Conservation (phyloP, 148 eudicot genomes). For the Diospyros kaki region DNA sequence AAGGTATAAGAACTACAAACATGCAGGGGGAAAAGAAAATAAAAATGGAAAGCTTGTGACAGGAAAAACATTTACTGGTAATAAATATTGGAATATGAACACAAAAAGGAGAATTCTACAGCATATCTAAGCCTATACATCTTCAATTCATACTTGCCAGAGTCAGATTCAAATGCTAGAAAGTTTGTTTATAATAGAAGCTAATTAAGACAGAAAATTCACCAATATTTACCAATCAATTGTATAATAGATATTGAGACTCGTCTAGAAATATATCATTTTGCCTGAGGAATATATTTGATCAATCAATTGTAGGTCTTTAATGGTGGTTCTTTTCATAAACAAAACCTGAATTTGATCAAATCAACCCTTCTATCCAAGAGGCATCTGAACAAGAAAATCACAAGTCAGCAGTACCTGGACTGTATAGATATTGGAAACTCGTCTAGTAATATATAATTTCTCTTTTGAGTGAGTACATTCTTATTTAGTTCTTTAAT, state of each 20-base stretch:
- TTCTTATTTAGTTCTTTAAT: not conserved
- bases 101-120: not conserved
- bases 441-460: not conserved
- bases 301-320: too few species aligned
- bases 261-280: too few species aligned
- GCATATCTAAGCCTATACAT: not conserved
- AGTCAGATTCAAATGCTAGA: not conserved
- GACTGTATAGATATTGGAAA: too few species aligned
- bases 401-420: too few species aligned
- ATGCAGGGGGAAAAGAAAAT: not conserved
- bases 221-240: not conserved
- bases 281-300: too few species aligned
- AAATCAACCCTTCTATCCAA: too few species aligned
- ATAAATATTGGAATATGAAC: not conserved
- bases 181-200: not conserved
- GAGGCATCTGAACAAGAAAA: too few species aligned
- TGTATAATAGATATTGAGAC: not conserved
- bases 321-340: too few species aligned
- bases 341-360: too few species aligned
- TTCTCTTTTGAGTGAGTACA: not conserved
- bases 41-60: too few species aligned
- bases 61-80: too few species aligned
- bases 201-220: not conserved
- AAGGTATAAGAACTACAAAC: not conserved
- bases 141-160: not conserved